A percentile compares a stretch with the other conserved stretches of the same genome.
Conservation (phyloP, 352 stramenopile species). For the Phytophthora syringae region DNA sequence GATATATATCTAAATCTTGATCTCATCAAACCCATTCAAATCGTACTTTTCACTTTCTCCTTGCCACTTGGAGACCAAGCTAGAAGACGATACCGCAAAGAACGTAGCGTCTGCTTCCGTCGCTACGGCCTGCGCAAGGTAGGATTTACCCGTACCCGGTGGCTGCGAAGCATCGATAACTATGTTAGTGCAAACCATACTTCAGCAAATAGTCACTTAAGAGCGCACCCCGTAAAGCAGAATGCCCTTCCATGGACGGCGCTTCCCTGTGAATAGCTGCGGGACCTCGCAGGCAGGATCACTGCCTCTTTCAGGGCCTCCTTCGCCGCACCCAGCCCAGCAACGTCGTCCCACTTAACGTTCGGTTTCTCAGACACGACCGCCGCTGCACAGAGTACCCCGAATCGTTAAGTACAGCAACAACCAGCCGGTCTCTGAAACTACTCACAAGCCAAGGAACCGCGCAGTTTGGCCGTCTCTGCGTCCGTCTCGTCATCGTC, state of each 20-base stretch:
- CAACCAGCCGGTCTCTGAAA: not conserved
- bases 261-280: constrained; percentile 96
- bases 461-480: constrained; percentile 96
- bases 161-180: constrained; percentile 48
- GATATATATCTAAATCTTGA: not conserved
- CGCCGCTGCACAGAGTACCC: constrained; percentile 54
- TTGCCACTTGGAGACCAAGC: constrained; percentile 98
- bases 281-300: constrained; percentile 95
- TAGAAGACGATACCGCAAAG: constrained; percentile 98
- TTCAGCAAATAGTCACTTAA: constrained; percentile 11
- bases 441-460: constrained; percentile 89
- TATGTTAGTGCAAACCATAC: constrained; percentile 2
- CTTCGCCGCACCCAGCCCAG: constrained; percentile 97
- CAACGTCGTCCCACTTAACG: constrained; percentile 98
- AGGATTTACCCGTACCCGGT: constrained; percentile 95
- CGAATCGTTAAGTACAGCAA: not conserved
- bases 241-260: constrained; percentile 96
- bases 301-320: constrained; percentile 99
- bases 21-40: not conserved
- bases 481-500: constrained; percentile 93
- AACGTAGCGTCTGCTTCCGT: constrained; percentile 99
- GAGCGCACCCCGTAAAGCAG: constrained; percentile 95
- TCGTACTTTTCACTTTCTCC: constrained; percentile 94
- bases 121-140: constrained; percentile 97
- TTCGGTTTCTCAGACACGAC: constrained; percentile 93